A percentile compares a stretch with the other conserved stretches of the same genome.
phyloP scores from a whole-genome alignment of 257 asterid species.

The Henckelia pumila region DNA sequence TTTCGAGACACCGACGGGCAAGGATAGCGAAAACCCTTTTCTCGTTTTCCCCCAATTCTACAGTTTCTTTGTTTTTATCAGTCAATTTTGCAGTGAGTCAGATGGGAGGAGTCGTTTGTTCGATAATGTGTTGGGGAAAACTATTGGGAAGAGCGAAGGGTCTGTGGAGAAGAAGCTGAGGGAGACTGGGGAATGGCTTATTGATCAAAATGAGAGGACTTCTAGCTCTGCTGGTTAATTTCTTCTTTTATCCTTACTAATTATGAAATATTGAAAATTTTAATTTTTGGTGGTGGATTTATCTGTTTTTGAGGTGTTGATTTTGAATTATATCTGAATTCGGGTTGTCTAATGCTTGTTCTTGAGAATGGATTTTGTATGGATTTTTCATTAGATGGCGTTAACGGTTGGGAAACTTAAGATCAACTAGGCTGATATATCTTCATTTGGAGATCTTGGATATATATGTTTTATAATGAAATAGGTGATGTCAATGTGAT shows the following conservation, averaged over 20 bases:
- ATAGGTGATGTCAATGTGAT: too few relatives aligned
- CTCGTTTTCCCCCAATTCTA: neutral
- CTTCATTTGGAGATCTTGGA: too few relatives aligned
- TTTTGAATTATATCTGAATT: neutral
- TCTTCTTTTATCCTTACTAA: neutral
- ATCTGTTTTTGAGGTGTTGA: too few relatives aligned
- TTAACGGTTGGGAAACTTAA: too few relatives aligned
- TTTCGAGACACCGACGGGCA: conserved; percentile 62
- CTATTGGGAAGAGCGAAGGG: conserved; percentile 60
- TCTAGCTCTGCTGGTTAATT: conserved; percentile 51
- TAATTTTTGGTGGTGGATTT: neutral
- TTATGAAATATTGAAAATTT: neutral
- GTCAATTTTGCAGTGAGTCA: conserved; percentile 31
- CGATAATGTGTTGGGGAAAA: conserved; percentile 41
- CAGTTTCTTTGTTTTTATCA: neutral
- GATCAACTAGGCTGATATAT: too few relatives aligned
- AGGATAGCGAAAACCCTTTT: conserved; percentile 3
- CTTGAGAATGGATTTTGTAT: too few relatives aligned
- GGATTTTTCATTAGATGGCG: too few relatives aligned
- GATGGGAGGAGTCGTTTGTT: conserved; percentile 37
- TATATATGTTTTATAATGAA: too few relatives aligned
- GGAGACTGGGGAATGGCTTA: conserved; percentile 75
- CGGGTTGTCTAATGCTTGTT: neutral
- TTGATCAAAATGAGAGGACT: conserved; percentile 39
- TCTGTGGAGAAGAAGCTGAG: conserved; percentile 67